These are phyloP conservation scores for Mercurialis annua DNA, from an alignment of 345 rosid species.

Conservation along the genomic window DNA sequence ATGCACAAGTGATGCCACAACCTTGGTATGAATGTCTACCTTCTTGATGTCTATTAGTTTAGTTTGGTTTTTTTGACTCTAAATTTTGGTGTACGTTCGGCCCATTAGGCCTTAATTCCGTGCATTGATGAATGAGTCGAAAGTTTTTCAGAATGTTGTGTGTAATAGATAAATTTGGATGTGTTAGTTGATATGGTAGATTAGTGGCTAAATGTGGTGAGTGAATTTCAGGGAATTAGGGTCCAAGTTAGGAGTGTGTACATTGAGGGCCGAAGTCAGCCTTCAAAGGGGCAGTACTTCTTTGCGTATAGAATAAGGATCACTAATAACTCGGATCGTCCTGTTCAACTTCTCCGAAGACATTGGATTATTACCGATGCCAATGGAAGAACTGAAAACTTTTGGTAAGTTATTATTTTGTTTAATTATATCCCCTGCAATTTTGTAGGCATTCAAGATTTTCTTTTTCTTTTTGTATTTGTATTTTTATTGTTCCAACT, in stretches of 20 bases:
- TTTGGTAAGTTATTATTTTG: conserved; percentile 46
- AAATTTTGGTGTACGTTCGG: not conserved
- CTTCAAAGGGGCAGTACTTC: conserved; percentile 58
- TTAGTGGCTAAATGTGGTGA: not conserved
- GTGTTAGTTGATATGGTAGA: not conserved
- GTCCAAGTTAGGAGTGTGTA: conserved; percentile 71
- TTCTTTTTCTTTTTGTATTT: not conserved
- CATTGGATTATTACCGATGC: conserved; percentile 74
- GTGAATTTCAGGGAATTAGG: conserved; percentile 55
- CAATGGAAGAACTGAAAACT: conserved; percentile 57
- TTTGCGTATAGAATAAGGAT: conserved; percentile 73
- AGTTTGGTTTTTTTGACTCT: not conserved
- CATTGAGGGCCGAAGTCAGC: conserved; percentile 65
- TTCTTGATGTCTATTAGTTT: not conserved
- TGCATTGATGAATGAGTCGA: not conserved
- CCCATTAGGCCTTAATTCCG: not conserved
- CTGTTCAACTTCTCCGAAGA: conserved; percentile 75
- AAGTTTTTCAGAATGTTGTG: not conserved
- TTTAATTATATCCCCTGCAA: conserved; percentile 2
- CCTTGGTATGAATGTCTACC: conserved; percentile 47
- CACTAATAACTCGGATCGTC: conserved; percentile 58
- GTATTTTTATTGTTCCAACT: not conserved
- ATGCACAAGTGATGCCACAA: conserved; percentile 69
- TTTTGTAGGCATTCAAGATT: not conserved
- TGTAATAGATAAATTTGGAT: not conserved